Evolutionary conservation across 768 basidiomycete genomes (phyloP).

Genomic region (Suillus sp.): DNA sequence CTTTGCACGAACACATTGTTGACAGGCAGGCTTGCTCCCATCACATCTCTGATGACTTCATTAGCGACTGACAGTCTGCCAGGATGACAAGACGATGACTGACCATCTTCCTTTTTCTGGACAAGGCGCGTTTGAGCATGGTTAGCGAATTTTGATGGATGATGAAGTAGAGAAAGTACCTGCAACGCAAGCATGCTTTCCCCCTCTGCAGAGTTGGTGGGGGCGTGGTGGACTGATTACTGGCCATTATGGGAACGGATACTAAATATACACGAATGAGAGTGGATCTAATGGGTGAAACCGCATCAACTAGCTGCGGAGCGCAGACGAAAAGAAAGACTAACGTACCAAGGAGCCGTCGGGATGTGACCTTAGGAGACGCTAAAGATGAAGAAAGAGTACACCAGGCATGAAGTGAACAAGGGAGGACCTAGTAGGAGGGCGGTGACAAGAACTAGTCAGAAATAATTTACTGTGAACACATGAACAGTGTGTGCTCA

Average conservation of each 20-base stretch:
- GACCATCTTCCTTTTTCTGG: conserved; percentile 74
- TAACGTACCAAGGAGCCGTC: conserved; percentile 14
- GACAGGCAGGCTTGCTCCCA: conserved; percentile 74
- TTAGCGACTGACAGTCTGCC: conserved; percentile 18
- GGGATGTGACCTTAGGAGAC: conserved; percentile 13
- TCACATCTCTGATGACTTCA: conserved; percentile 63
- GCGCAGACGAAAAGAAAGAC: conserved; percentile 1
- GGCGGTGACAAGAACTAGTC: conserved; percentile 11
- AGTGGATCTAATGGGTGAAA: conserved; percentile 21
- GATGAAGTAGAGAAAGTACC: conserved; percentile 41
- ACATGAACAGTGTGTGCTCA: conserved; percentile 30
- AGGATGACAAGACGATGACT: conserved; percentile 13
- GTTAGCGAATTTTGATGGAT: conserved; percentile 7
- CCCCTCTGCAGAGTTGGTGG: conserved; percentile 59
- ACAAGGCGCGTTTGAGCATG: conserved; percentile 19
- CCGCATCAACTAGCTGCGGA: conserved; percentile 15
- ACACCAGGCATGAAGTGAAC: conserved; percentile 32
- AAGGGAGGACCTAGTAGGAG: neutral
- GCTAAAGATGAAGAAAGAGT: conserved; percentile 20
- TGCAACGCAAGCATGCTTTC: conserved; percentile 74
- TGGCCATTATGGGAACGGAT: conserved; percentile 38
- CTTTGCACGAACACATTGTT: conserved; percentile 78
- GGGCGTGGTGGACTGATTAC: conserved; percentile 30
- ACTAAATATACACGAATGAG: conserved; percentile 39
- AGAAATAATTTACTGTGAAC: conserved; percentile 34